Evolutionary conservation across 2,329 filamentous ascomycete species (phyloP).

Genomic region (Penicillium sclerotigenum): DNA sequence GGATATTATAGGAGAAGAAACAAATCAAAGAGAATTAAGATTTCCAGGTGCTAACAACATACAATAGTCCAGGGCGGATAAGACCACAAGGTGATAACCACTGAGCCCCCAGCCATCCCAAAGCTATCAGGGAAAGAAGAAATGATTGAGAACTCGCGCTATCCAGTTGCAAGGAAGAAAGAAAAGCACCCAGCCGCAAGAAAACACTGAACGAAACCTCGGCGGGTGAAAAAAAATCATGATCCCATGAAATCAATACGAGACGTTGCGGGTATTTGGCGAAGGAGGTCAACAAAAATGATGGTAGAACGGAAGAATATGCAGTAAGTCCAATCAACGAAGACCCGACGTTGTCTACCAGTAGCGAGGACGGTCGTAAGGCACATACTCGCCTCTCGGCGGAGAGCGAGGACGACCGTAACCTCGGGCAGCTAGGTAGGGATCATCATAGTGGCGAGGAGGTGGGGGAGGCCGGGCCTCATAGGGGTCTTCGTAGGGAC

Average conservation of each 20-base stretch:
- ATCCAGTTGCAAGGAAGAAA: slow-evolving; percentile 11
- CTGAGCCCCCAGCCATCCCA: not conserved
- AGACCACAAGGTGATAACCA: not conserved
- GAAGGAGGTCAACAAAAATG: slow-evolving; percentile 10
- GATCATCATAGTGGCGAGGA: slow-evolving; percentile 56
- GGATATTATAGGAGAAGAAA: not conserved
- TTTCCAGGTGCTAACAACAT: slow-evolving; percentile 4
- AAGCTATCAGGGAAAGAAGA: not conserved
- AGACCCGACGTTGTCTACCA: slow-evolving; percentile 36
- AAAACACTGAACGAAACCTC: slow-evolving; percentile 13
- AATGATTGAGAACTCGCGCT: not conserved
- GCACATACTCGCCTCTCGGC: slow-evolving; percentile 41
- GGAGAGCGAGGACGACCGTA: slow-evolving; percentile 50
- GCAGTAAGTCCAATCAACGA: slow-evolving; percentile 1
- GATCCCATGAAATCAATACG: slow-evolving; percentile 23
- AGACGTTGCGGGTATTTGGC: slow-evolving; percentile 24
- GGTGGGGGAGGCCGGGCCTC: slow-evolving; percentile 51
- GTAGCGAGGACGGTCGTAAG: slow-evolving; percentile 45
- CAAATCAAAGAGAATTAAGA: not conserved
- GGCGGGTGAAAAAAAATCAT: slow-evolving; percentile 15
- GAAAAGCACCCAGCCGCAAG: slow-evolving; percentile 3
- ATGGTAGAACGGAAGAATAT: slow-evolving; percentile 18
- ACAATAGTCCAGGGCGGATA: not conserved
- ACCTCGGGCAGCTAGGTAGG: slow-evolving; percentile 56
- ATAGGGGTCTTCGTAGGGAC: slow-evolving; percentile 61